Base-by-base conservation (phyloP, 257 asterid species). In the Solanum chilense region DNA sequence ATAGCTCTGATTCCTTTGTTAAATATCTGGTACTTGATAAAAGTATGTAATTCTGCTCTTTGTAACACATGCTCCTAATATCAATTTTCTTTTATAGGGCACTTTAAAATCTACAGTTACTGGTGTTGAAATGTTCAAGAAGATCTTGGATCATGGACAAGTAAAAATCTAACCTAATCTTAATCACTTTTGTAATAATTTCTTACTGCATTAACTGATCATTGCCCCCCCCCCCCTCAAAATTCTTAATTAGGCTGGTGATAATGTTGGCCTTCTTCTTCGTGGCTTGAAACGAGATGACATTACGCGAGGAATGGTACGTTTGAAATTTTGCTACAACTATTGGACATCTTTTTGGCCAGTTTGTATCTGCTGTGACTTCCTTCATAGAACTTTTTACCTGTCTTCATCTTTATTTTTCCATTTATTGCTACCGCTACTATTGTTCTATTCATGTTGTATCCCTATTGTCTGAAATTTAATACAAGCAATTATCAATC, bases 91-190 rank as follows among this genome's bases (percentile, higher is more conserved):
- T 89, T 89, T 85, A 47, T 92, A 97, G 99, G 94, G 94, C 80
- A 95, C 89, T 90, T 37, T 93, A 56, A 97, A 97, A 93, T 93
- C 98, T 73, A 92, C 94, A 41, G 99, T 95, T 45, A 97, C 99
- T 85, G 99, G 99, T 74, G 99, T 97, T 82, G 99, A 97, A 91
- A 97, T 97, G 99, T 97, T 97, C 95, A 97, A 95, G 93, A 97
- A 97, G 93, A 94, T 92, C 39, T 91, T 97, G 90, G 99, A 97
- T 91, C 69, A 49, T 90, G 99, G 99, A 84, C 98, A 97, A 92
- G 99, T 96, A 88, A 92, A 89, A 44, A 37, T 27, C 42, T 56
- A 75, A 39, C 44, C 64, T 86, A 31, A 41, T 68, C 58, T 85
- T 42, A 12, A 68, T 85, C 35, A 39, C 45, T 70, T 41, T 0